Evolutionary conservation across 768 basidiomycete genomes (phyloP).

Genomic region (Boletus sp.): DNA sequence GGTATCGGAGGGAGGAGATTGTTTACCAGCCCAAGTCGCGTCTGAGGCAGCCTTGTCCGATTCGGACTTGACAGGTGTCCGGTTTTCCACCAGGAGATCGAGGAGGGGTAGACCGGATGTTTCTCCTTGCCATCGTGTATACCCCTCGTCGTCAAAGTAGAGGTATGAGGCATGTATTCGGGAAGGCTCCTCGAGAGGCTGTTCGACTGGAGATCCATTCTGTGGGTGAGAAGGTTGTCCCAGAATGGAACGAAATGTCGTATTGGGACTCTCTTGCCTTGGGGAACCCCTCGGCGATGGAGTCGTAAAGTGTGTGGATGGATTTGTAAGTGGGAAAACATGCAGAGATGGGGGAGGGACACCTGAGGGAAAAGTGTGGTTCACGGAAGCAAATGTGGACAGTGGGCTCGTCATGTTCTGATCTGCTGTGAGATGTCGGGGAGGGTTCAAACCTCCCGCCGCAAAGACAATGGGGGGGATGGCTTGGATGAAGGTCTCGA

Average conservation of each 20-base stretch:
- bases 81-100: constrained; percentile 76
- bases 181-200: constrained; percentile 53
- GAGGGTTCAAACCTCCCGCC: constrained; percentile 44
- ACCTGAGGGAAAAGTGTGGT: constrained; percentile 47
- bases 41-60: constrained; percentile 26
- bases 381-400: constrained; percentile 38
- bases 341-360: constrained; percentile 78
- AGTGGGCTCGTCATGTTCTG: constrained; percentile 33
- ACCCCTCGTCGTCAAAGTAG: constrained; percentile 85
- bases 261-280: constrained; percentile 44
- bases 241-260: constrained; percentile 41
- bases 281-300: constrained; percentile 41
- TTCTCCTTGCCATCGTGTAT: constrained; percentile 88
- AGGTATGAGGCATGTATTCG: constrained; percentile 76
- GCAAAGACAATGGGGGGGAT: constrained; percentile 80
- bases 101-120: constrained; percentile 89
- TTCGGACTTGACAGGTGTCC: constrained; percentile 41
- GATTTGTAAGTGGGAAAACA: constrained; percentile 75
- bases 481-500: constrained; percentile 80
- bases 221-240: constrained; percentile 31
- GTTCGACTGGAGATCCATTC: constrained; percentile 33
- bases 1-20: constrained; percentile 33
- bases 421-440: constrained; percentile 34
- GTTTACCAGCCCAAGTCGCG: constrained; percentile 29
- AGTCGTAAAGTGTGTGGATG: constrained; percentile 70